A percentile compares a stretch with the other conserved stretches of the same genome.
Evolutionary conservation across 768 basidiomycete species (phyloP).

Genomic region (Russula sp.): DNA sequence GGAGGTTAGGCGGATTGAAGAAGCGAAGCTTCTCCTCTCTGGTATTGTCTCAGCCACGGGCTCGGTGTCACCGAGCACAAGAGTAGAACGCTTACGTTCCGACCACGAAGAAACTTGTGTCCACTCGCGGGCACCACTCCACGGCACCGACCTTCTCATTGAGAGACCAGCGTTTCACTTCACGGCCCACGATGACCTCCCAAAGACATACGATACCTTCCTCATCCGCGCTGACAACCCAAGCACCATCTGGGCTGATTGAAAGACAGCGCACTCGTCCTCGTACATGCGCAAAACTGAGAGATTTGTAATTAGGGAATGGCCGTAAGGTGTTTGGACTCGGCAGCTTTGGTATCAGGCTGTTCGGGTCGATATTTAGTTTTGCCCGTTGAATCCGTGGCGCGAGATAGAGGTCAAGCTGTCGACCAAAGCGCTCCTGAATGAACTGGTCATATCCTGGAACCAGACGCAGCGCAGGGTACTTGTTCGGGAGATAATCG

Average conservation of each 20-base stretch:
- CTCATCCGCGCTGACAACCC: conserved; percentile 91
- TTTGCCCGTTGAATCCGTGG: conserved; percentile 83
- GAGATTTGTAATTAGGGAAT: conserved; percentile 82
- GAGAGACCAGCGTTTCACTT: conserved; percentile 84
- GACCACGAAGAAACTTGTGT: conserved; percentile 73
- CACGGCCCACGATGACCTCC: conserved; percentile 87
- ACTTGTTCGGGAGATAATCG: conserved; percentile 85
- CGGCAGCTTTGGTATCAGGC: conserved; percentile 90
- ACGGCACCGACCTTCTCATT: conserved; percentile 72
- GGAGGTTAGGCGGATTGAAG: conserved; percentile 73
- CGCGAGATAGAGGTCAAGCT: conserved; percentile 94
- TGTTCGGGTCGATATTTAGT: conserved; percentile 87
- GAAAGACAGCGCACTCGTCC: conserved; percentile 69
- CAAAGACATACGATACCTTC: conserved; percentile 80
- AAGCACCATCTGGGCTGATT: conserved; percentile 82
- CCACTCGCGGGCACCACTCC: conserved; percentile 90
- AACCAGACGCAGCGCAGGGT: conserved; percentile 77
- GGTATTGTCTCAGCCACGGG: conserved; percentile 15
- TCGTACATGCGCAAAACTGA: conserved; percentile 62
- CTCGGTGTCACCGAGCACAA: not conserved
- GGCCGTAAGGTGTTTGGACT: conserved; percentile 87
- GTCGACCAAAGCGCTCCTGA: conserved; percentile 87
- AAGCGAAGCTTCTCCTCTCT: conserved; percentile 81
- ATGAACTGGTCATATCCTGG: conserved; percentile 90
- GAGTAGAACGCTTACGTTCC: conserved; percentile 54